Evolutionary conservation across 345 rosid genomes (phyloP), one percentile per base, ranked within the genome.

Genomic region (Anacardium occidentale): DNA sequence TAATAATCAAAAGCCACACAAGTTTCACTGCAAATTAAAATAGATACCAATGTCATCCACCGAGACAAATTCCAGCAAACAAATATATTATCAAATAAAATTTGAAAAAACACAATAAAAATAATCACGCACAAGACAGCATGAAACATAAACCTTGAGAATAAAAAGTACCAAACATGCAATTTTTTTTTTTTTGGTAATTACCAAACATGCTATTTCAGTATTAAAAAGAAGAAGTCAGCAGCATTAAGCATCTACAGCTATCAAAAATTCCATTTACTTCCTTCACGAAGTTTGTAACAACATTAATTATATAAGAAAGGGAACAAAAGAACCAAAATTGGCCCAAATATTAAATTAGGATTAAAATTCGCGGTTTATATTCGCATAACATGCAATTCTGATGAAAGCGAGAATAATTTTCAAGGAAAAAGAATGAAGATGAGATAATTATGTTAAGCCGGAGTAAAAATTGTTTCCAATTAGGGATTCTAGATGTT

Each of bases 1-100:
- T 37, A 37, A 63, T 24, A 52, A 47, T 50, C 68, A 62, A 53
- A 37, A 59, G 50, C 71, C 70, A 72, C 63, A 67, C 26, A 7
- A 22, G 25, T 59, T 37, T 8, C 34, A 57, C 77, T 56, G 62
- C 60, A 54, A 59, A 6, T 72, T 44, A 32, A 71, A 34, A 34
- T 3, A 60, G 1, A 51, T 29, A 37, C 56, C 59, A 11, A 29
- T 58, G 2, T 7, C 59, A 14, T 34, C 45, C n/a, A 3, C 4
- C 11, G 10, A 5, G 11, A 58, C n/a, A 29, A 44, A n/a, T 18
- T 52, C 25, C 5, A 32, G 29, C 44, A 9, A 52, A n/a, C 47
- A 32, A 52, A n/a, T 32, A 34, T 52, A 14, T 5, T 1, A 56
- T 20, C 53, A 51, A 52, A 32, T 26, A 54, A 14, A 9, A 52